Percentiles rank a stretch among this genome's conserved stretches.
phyloP scores from a whole-genome alignment of 257 asterid genomes.

The Leonotis leonurus region DNA sequence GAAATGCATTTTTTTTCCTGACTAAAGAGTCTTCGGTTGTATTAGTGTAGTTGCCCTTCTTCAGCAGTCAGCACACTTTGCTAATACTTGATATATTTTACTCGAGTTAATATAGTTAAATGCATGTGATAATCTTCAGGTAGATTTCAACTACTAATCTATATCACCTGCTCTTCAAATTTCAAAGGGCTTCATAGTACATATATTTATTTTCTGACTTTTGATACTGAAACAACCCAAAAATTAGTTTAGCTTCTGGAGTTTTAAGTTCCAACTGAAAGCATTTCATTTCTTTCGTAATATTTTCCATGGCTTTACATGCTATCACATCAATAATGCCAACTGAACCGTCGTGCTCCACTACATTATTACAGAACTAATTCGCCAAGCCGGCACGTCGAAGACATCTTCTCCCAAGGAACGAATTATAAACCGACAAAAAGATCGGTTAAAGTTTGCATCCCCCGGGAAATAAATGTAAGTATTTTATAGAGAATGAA shows the following conservation, averaged over 20 bases:
- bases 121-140: background rate
- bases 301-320: background rate
- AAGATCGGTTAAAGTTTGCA: conserved; percentile 58
- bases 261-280: background rate
- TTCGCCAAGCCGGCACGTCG: conserved; percentile 72
- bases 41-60: background rate
- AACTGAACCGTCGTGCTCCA: background rate
- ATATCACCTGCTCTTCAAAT: background rate
- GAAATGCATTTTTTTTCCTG: background rate
- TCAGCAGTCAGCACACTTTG: too few relatives aligned
- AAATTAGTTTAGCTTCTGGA: too few relatives aligned
- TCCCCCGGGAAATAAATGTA: conserved; percentile 57
- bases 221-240: too few relatives aligned
- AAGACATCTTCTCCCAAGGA: conserved; percentile 84
- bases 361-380: conserved; percentile 52
- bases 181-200: background rate
- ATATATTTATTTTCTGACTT: too few relatives aligned
- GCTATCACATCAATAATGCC: background rate
- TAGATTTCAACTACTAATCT: background rate
- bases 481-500: conserved; percentile 4
- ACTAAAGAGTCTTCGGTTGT: background rate
- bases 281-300: background rate
- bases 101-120: too few relatives aligned
- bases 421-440: conserved; percentile 40
- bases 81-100: too few relatives aligned